Percentiles rank a stretch among this genome's conserved stretches.
phyloP scores from a whole-genome alignment of 495 filamentous ascomycete genomes.

The Platismatia glauca region DNA sequence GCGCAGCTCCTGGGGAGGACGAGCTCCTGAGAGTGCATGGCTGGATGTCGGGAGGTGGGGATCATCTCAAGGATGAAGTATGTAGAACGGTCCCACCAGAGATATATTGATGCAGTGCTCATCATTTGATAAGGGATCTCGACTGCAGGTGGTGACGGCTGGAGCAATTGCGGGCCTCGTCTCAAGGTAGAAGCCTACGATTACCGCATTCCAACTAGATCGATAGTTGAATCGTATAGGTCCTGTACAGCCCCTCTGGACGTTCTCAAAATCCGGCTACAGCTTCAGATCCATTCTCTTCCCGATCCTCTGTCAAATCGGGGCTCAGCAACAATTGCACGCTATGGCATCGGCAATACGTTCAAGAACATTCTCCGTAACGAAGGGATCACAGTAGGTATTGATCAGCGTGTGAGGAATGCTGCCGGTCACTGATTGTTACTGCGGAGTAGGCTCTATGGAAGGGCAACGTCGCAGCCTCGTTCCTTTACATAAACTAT shows the following conservation, averaged over 20 bases:
- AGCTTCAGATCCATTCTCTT: slow-evolving; percentile 76
- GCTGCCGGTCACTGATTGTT: neutral
- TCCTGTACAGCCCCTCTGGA: slow-evolving; percentile 90
- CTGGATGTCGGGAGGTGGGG: slow-evolving; percentile 68
- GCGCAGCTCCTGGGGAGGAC: neutral
- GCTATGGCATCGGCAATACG: slow-evolving; percentile 72
- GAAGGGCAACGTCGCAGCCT: slow-evolving; percentile 97
- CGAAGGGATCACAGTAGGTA: slow-evolving; percentile 66
- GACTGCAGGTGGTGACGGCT: slow-evolving; percentile 69
- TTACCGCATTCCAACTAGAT: neutral
- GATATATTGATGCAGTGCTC: slow-evolving; percentile 1
- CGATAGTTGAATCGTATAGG: slow-evolving; percentile 30
- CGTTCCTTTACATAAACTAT: slow-evolving; percentile 87
- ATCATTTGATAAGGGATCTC: slow-evolving; percentile 54
- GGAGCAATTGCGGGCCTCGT: slow-evolving; percentile 84
- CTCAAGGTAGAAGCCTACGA: slow-evolving; percentile 49
- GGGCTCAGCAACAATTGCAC: slow-evolving; percentile 52
- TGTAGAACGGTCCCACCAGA: slow-evolving; percentile 16
- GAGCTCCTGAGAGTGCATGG: slow-evolving; percentile 14
- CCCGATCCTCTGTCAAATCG: slow-evolving; percentile 52
- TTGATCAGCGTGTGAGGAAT: neutral
- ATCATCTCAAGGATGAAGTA: slow-evolving; percentile 85
- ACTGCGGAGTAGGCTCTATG: slow-evolving; percentile 58
- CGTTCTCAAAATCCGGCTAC: slow-evolving; percentile 93
- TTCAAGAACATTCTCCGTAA: slow-evolving; percentile 62